Conservation (phyloP, 2,329 filamentous ascomycete species). For the Talaromyces sp. region DNA sequence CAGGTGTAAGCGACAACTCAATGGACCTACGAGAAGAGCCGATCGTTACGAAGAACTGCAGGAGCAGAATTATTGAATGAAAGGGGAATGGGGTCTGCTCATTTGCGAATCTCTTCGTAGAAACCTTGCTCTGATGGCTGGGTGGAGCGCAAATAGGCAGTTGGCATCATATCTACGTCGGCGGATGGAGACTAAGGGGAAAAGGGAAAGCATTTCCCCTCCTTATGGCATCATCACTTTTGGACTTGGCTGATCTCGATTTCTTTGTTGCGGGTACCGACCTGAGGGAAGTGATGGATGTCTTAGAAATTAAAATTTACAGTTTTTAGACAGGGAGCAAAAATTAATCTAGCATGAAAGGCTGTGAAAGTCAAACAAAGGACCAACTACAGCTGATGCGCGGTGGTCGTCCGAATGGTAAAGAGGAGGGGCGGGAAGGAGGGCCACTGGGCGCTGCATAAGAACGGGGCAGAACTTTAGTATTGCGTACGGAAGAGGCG, state of each 20-base stretch:
- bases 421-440: no score
- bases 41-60: no score
- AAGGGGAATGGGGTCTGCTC: not conserved
- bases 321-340: no score
- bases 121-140: not conserved
- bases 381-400: no score
- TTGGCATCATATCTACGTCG: constrained; percentile 27
- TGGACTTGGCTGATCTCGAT: not conserved
- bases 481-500: no score
- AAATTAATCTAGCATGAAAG: not conserved
- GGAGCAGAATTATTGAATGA: not conserved
- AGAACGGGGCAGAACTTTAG: no score
- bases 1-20: no score
- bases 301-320: not conserved
- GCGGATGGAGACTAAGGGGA: constrained; percentile 3
- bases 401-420: no score
- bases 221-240: constrained; percentile 17
- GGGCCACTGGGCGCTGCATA: no score
- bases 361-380: not conserved
- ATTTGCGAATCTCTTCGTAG: not conserved
- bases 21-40: no score
- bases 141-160: constrained; percentile 5
- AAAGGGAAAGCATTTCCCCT: not conserved
- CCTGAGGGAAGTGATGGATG: not conserved
- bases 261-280: not conserved